A percentile compares a stretch with the other conserved stretches of the same genome.
Conservation (phyloP, 257 asterid genomes). For the Solanum neorickii region DNA sequence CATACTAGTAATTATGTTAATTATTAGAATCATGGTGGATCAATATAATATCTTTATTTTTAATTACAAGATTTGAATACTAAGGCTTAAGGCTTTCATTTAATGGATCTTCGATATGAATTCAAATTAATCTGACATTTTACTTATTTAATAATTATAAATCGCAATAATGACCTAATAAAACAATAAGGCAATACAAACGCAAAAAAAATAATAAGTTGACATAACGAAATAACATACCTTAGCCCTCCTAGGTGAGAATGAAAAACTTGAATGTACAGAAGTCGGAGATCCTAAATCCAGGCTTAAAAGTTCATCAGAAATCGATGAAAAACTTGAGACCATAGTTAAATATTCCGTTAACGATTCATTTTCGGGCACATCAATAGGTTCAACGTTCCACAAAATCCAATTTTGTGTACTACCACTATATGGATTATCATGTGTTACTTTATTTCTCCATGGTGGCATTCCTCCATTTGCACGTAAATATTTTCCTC, state of each 20-base stretch:
- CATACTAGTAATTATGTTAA: background rate
- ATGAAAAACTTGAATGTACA: conserved; percentile 29
- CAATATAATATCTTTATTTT: background rate
- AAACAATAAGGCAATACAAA: background rate
- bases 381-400: conserved; percentile 66
- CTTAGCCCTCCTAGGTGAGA: conserved; percentile 44
- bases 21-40: background rate
- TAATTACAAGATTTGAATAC: background rate
- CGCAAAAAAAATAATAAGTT: too few species aligned
- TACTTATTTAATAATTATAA: background rate
- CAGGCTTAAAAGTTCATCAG: conserved; percentile 66
- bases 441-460: conserved; percentile 82
- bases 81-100: background rate
- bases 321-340: conserved; percentile 61
- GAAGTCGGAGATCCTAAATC: conserved; percentile 65
- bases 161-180: background rate
- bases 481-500: conserved; percentile 64
- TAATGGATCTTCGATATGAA: background rate
- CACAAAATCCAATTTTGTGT: conserved; percentile 61
- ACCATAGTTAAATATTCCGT: conserved; percentile 63
- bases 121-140: background rate
- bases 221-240: conserved; percentile 18
- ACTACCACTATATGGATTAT: conserved; percentile 35
- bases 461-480: conserved; percentile 98
- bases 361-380: conserved; percentile 58